phyloP scores from a whole-genome alignment of 2,329 filamentous ascomycete species.

The Aspergillus sp. region DNA sequence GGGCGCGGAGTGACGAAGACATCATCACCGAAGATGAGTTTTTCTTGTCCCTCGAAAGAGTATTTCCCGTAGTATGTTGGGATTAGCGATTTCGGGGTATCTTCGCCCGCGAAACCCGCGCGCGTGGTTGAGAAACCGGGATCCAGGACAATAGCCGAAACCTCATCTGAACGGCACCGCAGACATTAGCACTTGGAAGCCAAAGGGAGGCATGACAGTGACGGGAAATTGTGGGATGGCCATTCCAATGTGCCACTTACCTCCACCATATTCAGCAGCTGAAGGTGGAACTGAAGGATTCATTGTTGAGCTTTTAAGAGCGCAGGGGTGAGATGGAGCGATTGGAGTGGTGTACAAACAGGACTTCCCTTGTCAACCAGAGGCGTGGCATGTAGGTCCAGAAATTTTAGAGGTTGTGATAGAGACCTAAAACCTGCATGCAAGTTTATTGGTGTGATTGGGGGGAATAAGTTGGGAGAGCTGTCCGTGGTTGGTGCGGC shows the following conservation, averaged over 20 bases:
- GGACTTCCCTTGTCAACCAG: not conserved
- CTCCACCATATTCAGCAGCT: constrained; percentile 50
- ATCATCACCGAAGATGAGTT: constrained; percentile 82
- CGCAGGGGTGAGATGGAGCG: not conserved
- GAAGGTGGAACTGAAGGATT: constrained; percentile 47
- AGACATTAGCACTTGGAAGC: constrained; percentile 8
- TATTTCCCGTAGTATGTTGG: constrained; percentile 82
- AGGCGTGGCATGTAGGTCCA: not conserved
- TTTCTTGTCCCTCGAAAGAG: constrained; percentile 53
- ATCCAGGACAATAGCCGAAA: constrained; percentile 94
- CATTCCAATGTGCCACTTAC: constrained; percentile 33
- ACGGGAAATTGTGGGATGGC: constrained; percentile 1
- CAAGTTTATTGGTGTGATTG: not conserved
- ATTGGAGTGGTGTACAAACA: not conserved
- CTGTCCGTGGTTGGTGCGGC: not conserved
- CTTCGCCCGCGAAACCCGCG: constrained; percentile 96
- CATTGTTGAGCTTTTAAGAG: constrained; percentile 27
- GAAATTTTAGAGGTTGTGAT: not conserved
- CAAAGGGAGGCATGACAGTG: not conserved
- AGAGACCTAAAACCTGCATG: not conserved
- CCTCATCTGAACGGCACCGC: constrained; percentile 68
- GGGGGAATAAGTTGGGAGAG: not conserved
- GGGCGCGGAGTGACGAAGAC: constrained; percentile 74
- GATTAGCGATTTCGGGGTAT: constrained; percentile 89
- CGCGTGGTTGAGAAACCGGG: constrained; percentile 88